Evolutionary conservation across 345 rosid species (phyloP), one percentile per base, ranked within the genome.

Genomic region (Isatis tinctoria): DNA sequence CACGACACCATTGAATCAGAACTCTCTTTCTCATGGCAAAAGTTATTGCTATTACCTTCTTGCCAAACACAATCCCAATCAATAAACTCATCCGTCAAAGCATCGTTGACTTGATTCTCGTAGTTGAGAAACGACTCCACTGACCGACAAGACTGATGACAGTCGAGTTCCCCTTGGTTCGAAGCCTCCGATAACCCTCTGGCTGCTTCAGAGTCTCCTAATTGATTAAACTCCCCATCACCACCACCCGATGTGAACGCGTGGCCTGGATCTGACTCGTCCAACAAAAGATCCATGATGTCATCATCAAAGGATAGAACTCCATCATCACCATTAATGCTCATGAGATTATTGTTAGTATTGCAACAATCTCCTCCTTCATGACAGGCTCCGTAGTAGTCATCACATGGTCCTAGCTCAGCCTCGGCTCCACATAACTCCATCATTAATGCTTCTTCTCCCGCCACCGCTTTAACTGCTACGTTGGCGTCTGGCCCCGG

Each of bases 21-120:
- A 41, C 64, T 5, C 35, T 77, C 80, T 45, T 18, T 72, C 24
- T 53, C 67, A 10, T 77, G 49, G 52, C 78, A 69, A 30, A 72
- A 13, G 20, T 22, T 65, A 32, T 28, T 57, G 10, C 47, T 52
- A 18, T 28, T 17, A 49, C 78, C 76, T 33, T 61, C 36, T 65
- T 74, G 74, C 82, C 83, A 81, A 22, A 77, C 63, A 60, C 57
- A 71, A 11, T 65, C 77, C 83, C 83, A 83, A 63, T 81, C 84
- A 54, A 70, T 65, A 26, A 45, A 79, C 36, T 69, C 59, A 39
- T 73, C 65, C 16, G 60, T 39, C 53, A 36, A 41, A n/a, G 58
- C 65, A 30, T 48, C 67, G 60, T 35, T 70, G 18, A 63, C 61
- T 70, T 53, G 71, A 27, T 37, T 16, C 10, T 75, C 53, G 37